Evolutionary conservation across 2,329 filamentous ascomycete species (phyloP), one percentile per base, ranked within the genome.

Genomic region (Bipolaris gigantea): DNA sequence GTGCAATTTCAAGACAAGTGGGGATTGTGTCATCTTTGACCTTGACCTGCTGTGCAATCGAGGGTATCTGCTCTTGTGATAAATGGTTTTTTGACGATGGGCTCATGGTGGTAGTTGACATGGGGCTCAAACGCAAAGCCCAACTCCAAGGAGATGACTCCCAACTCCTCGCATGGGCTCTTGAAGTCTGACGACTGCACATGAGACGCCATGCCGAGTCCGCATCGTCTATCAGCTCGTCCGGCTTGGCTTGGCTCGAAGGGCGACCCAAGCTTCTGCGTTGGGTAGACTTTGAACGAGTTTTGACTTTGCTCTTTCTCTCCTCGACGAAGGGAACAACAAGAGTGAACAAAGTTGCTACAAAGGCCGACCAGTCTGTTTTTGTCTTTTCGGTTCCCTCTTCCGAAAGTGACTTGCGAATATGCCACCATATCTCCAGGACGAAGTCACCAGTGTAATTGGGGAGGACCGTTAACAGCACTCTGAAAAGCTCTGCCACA

Each of bases 361-460:
- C 67, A 27, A 79, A 70, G 5, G 77, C 76, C 5, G 71, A 61
- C 70, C 74, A 77, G 19, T 76, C 73, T 18, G 61, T 53, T 36
- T 62, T 61, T 8, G 40, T 44, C 9, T 52, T 54, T 32, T 59
- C 48, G 10, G 48, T 21, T 21, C 49, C 18, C 18, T 64, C 59
- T 2, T 45, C 49, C 8, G 62, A 47, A 4, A 70, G 43, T 21
- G 57, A 57, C 32, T 65, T 70, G 27, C 67, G 67, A 25, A 74
- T 68, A 39, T 66, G 69, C 73, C 74, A 76, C 71, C 71, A 76
- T 15, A 74, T 66, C 35, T 72, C 67, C 8, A 75, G 55, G 8
- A 76, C 58, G 30, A 74, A 69, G 36, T 76, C 71, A 3, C 73
- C 73, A 16, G 65, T 57, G 41, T 73, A 63, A 30, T 73, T 67